Evolutionary conservation across 2,329 filamentous ascomycete species (phyloP), one percentile per base, ranked within the genome.

Genomic region (Arthroderma sp.): DNA sequence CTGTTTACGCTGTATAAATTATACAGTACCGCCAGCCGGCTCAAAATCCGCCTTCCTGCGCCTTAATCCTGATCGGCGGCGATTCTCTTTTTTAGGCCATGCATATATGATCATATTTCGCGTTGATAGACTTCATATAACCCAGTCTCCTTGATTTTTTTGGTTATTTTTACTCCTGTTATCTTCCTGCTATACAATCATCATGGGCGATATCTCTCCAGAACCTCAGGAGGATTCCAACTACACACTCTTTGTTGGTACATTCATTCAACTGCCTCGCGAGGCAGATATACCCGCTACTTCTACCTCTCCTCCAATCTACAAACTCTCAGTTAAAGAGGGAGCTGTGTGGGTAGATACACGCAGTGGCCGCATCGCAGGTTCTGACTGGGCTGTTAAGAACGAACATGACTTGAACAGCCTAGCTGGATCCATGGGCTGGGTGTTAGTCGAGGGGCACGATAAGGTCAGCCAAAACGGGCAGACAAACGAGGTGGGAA

Each of bases 191-290:
- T 22, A 22, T 3, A 22, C 15, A 22, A 22, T 22, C 15, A 22
- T 22, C 15, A 22, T 22, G 15, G 15, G 15, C 3, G 15, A 22
- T 22, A 22, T 22, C 15, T 22, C 15, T 22, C 3, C 15, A 2
- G 15, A 22, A 22, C 15, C 15, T 22, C 15, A 22, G 15, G 15
- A 22, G 15, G 15, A 34, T 22, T 22, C 15, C 36, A 32, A 28
- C 42, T 32, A 33, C 38, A 65, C 65, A 0, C 56, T 83, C 38
- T 83, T 78, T 54, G 50, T 71, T 15, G 80, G 80, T 8, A 70
- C 74, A 0, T 82, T 83, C 54, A 72, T 81, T 8, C 74, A 82
- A 33, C 56, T 75, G 59, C 56, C 67, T 58, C 54, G 69, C 58
- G 22, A 60, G 68, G 42, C 63, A 61, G 8, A 62, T 67, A 36